Evolutionary conservation across 2,329 filamentous ascomycete genomes (phyloP), one percentile per base, ranked within the genome.

Genomic region (Xylaria sp.): DNA sequence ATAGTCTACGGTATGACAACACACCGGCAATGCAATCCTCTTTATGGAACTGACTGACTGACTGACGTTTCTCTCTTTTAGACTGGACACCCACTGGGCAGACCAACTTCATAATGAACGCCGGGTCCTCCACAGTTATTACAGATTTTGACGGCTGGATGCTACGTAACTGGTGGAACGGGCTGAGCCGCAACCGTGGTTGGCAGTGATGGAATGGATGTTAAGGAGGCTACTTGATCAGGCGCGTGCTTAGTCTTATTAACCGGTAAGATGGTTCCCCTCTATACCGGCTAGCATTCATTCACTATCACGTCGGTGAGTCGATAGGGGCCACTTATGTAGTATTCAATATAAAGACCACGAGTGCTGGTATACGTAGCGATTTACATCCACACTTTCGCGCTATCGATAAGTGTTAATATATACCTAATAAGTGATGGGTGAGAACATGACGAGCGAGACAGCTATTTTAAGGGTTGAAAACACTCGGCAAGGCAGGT

Each of bases 91-190:
- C 62, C 6, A 59, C 62, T 1, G 62, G 62, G 33, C 54, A 59
- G 46, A 65, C 62, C 6, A 65, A 59, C 36, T 65, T 65, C 26
- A 65, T 65, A 9, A 65, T 65, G 62, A 51, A 51, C 23, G 54
- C 54, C 9, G 62, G 62, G 4, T 65, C 62, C 4, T 28, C 62
- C 33, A 53, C 44, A 3, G 54, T 46, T 6, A 65, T 65, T 3
- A 65, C 62, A 2, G 62, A 65, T 53, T 65, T 65, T n/a, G 62
- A 65, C 15, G 62, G 62, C 54, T 65, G 62, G 62, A 65, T 65
- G 62, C 20, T 65, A 26, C 62, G 62, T 6, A 65, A 65, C n/a
- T 65, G 62, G 62, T 65, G 62, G 62, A 59, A 65, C n/a, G 54
- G 46, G 6, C 33, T 65, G 7, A 59, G 56, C 26, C 56, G 63